Evolutionary conservation across 73 alveolate species (phyloP).

Genomic region (Tetrahymena thermophila): DNA sequence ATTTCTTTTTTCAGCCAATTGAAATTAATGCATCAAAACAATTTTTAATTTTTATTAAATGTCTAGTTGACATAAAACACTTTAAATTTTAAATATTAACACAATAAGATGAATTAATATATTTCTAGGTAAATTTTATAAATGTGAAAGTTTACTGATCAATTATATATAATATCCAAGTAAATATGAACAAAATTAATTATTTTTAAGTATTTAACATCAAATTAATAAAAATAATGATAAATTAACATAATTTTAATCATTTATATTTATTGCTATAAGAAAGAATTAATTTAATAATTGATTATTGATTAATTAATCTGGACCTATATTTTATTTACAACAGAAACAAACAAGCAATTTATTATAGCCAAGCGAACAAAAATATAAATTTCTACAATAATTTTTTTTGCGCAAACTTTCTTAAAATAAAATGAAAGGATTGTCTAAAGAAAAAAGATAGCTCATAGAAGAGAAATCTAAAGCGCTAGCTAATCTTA

Average conservation of each 20-base stretch:
- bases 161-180: no score
- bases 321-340: background rate
- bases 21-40: no score
- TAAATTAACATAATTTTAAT: background rate
- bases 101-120: no score
- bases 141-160: no score
- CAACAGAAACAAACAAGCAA: background rate
- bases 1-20: background rate
- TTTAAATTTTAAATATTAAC: no score
- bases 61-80: background rate
- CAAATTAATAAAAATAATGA: no score
- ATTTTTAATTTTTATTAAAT: no score
- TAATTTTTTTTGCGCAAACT: background rate
- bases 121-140: no score
- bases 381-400: background rate
- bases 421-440: background rate
- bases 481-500: background rate
- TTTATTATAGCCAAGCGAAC: background rate
- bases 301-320: background rate
- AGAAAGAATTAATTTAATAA: no score
- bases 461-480: background rate
- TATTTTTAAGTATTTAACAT: background rate
- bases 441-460: background rate
- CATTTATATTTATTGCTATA: background rate
- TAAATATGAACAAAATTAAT: no score